Base-by-base conservation (phyloP, 1,284 basidiomycete genomes). In the Austroboletus sp. region DNA sequence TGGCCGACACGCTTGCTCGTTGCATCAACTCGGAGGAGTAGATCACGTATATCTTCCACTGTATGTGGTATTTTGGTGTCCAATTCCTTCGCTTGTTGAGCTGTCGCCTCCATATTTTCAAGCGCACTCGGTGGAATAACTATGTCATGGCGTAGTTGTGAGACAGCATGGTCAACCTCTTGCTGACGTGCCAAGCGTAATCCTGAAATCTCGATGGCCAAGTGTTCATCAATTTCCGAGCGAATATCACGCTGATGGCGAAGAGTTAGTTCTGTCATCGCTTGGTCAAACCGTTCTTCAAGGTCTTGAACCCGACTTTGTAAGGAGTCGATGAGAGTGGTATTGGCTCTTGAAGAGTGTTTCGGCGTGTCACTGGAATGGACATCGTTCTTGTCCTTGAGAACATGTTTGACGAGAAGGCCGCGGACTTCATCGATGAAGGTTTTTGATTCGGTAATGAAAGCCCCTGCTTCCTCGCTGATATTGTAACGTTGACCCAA, bases 211-310 rank as follows among this genome's bases (percentile, higher is more conserved):
- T 52, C 61, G 17, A 40, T 19, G 10, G 48, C 10, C 11, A 67
- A 34, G 15, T 50, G 41, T 16, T 62, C 44, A 23, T 63, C 49
- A 9, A 65, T 44, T 32, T 55, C 59, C 16, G 44, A 38, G 19
- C 37, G 41, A 13, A 63, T 50, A 19, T 63, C 50, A 21, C 40
- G 41, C 17, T 32, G 56, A 37, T 40, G 56, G 26, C 48, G 51
- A 26, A 67, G 49, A 21, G 65, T 63, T 13, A 67, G 40, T 19
- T 63, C 60, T 7, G 63, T 53, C 10, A 57, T 58, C 3, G 59
- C 49, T 41, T 66, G 62, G n/a, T 63, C 65, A 10, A 67, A 44
- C 19, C 56, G 57, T 23, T 65, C 56, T 36, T 58, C 63, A 9
- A 66, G 50, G 12, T 60, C 42, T 27, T 29, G 53, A 5, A 67